Conservation (phyloP, 495 filamentous ascomycete species). For the Penicillium subrubescens region DNA sequence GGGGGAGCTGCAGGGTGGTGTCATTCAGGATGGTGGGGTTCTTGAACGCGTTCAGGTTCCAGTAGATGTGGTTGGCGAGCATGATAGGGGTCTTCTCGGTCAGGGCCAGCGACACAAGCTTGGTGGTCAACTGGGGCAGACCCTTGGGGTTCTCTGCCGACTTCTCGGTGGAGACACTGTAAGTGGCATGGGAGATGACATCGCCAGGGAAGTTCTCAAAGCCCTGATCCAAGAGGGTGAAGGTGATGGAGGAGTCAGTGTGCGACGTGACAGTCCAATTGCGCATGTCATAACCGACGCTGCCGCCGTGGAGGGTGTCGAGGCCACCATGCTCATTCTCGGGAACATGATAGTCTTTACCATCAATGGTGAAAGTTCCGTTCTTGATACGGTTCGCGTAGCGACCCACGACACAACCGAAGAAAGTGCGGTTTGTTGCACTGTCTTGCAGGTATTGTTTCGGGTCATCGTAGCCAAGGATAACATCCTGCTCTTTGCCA, state of each 20-base stretch:
- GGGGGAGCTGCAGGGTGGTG: constrained; percentile 70
- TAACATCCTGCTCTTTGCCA: constrained; percentile 65
- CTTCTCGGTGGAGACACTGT: constrained; percentile 53
- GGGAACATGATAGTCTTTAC: constrained; percentile 60
- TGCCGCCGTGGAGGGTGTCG: constrained; percentile 82
- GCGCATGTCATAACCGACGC: constrained; percentile 76
- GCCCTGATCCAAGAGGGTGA: constrained; percentile 73
- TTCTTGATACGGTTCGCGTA: constrained; percentile 91
- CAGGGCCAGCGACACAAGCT: constrained; percentile 65
- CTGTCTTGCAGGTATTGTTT: constrained; percentile 66
- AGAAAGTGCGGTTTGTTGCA: constrained; percentile 70
- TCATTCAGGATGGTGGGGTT: constrained; percentile 69
- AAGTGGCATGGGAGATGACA: constrained; percentile 76
- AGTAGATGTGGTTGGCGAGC: constrained; percentile 82
- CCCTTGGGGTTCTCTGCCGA: constrained; percentile 43
- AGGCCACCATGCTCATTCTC: constrained; percentile 72
- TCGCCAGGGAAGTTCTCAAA: constrained; percentile 80
- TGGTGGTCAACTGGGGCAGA: constrained; percentile 48
- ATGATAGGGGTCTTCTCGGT: constrained; percentile 81
- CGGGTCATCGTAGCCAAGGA: constrained; percentile 80
- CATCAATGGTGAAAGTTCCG: constrained; percentile 74
- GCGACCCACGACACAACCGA: constrained; percentile 75
- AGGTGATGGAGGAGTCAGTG: constrained; percentile 70
- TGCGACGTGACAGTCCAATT: constrained; percentile 78
- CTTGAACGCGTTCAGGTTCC: constrained; percentile 84